Conservation (phyloP, 345 rosid species). For the Sonneratia alba region DNA sequence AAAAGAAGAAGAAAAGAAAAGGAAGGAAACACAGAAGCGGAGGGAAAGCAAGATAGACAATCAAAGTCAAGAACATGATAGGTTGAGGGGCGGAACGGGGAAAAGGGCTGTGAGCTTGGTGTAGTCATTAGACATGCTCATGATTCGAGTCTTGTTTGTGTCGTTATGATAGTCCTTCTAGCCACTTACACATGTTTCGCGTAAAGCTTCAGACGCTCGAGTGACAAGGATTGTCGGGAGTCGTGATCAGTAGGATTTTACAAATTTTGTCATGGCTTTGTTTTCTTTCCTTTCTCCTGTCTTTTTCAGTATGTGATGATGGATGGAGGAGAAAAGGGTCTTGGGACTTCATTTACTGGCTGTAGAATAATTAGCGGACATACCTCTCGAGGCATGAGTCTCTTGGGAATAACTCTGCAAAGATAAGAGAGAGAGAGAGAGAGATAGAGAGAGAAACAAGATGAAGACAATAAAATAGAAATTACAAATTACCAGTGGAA, state of each 20-base stretch:
- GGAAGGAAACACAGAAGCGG: no score
- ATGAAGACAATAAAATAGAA: slow-evolving; percentile 21
- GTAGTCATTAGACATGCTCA: background rate
- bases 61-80: background rate
- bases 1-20: no score
- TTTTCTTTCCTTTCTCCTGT: no score
- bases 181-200: no score
- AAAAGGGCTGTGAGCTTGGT: background rate
- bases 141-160: no score
- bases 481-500: no score
- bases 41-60: background rate
- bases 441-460: slow-evolving; percentile 47
- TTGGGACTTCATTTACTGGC: slow-evolving; percentile 26
- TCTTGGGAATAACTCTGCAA: slow-evolving; percentile 98
- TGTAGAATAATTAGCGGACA: slow-evolving; percentile 27
- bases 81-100: slow-evolving; percentile 8
- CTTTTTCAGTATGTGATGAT: background rate
- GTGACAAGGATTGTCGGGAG: no score
- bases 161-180: no score
- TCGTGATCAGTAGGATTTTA: background rate
- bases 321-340: slow-evolving; percentile 19
- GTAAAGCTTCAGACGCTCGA: no score
- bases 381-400: slow-evolving; percentile 99
- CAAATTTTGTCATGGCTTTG: background rate
- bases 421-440: slow-evolving; percentile 5